A percentile compares a stretch with the other conserved stretches of the same genome.
Conservation (phyloP, 192 early-diverging fungal species). For the Gonapodya sp. region DNA sequence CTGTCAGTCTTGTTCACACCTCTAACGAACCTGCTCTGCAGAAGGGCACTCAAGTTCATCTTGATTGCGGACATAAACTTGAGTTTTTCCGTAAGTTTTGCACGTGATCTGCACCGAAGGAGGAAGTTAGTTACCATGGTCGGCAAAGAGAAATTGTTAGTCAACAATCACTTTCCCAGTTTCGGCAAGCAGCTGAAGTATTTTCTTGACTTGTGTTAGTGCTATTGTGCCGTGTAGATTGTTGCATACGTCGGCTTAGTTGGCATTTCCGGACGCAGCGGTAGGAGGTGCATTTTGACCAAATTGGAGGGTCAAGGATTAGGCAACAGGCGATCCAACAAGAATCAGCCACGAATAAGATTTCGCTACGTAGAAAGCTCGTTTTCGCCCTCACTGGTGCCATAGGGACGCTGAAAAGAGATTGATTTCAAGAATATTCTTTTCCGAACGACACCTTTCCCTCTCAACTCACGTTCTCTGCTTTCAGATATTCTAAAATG, state of each 20-base stretch:
- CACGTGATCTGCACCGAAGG: not conserved
- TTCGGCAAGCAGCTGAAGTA: not conserved
- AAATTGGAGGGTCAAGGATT: too few relatives aligned
- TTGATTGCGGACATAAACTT: not conserved
- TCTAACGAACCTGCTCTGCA: not conserved
- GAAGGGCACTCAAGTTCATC: not conserved
- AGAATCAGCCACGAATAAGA: too few relatives aligned
- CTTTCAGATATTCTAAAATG: not conserved
- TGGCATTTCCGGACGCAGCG: not conserved
- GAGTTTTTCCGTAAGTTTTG: not conserved
- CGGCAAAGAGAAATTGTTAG: too few relatives aligned
- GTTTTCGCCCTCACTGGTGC: not conserved
- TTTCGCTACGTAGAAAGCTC: too few relatives aligned
- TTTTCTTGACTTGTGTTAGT: not conserved
- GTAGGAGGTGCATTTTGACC: too few relatives aligned
- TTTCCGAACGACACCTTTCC: too few relatives aligned
- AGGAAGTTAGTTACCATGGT: too few relatives aligned
- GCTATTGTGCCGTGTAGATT: not conserved
- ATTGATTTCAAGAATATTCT: too few relatives aligned
- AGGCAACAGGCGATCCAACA: too few relatives aligned
- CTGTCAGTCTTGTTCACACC: too few relatives aligned
- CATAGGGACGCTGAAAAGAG: not conserved
- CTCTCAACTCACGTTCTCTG: not conserved
- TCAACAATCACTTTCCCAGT: not conserved
- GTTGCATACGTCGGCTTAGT: not conserved